Evolutionary conservation across 371 early-diverging fungal genomes (phyloP).

Genomic region (Apophysomyces sp.): DNA sequence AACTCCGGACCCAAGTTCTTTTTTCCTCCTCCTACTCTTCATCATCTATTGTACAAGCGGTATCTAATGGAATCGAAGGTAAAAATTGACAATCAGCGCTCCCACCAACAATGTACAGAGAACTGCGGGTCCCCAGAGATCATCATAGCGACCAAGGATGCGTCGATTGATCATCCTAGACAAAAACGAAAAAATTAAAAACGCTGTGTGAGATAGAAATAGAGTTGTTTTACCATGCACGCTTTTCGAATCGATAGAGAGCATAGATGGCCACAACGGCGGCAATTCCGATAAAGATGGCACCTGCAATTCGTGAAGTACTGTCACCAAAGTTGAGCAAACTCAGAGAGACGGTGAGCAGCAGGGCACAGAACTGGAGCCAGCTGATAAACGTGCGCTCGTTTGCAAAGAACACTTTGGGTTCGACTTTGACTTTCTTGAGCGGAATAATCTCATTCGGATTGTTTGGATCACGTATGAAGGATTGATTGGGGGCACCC

Average conservation of each 20-base stretch:
- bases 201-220: conserved; percentile 21
- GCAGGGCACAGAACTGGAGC: conserved; percentile 77
- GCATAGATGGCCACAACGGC: conserved; percentile 85
- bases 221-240: conserved; percentile 52
- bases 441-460: not conserved
- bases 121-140: conserved; percentile 75
- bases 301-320: conserved; percentile 68
- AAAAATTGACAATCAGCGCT: conserved; percentile 45
- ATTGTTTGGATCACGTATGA: not conserved
- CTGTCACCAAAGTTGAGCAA: conserved; percentile 88
- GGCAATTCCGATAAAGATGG: conserved; percentile 78
- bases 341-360: conserved; percentile 80
- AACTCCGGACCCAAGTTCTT: too few relatives aligned
- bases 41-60: not conserved
- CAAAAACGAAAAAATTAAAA: conserved; percentile 18
- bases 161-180: conserved; percentile 57
- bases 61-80: conserved; percentile 33
- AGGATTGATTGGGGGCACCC: not conserved
- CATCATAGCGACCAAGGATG: conserved; percentile 61
- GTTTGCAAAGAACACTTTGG: conserved; percentile 99
- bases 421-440: conserved; percentile 84
- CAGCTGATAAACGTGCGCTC: conserved; percentile 98
- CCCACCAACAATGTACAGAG: conserved; percentile 84
- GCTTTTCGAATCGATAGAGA: conserved; percentile 88
- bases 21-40: too few relatives aligned